phyloP scores from a whole-genome alignment of 78 protist genomes.

The Speleostelium caveatum region DNA sequence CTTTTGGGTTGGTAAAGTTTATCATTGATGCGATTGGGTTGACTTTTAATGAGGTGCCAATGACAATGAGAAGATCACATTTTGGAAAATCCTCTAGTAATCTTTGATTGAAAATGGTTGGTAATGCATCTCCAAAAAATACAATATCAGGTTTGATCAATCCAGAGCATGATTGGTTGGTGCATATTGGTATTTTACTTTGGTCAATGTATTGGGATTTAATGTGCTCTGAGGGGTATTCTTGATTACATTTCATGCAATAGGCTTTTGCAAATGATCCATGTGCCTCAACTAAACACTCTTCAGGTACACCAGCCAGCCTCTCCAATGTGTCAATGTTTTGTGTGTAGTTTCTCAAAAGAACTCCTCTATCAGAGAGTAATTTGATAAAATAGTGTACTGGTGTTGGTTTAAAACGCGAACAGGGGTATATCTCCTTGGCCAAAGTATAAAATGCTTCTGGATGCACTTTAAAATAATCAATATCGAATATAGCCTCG shows the following conservation, averaged over 20 bases:
- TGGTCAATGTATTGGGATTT: conserved; percentile 49
- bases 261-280: conserved; percentile 85
- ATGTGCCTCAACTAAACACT: conserved; percentile 90
- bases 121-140: conserved; percentile 92
- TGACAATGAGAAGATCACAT: conserved; percentile 87
- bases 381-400: conserved; percentile 89
- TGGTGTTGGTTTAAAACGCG: conserved; percentile 84
- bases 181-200: conserved; percentile 39
- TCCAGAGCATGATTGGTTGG: conserved; percentile 19
- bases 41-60: conserved; percentile 79
- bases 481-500: conserved; percentile 88
- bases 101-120: conserved; percentile 56
- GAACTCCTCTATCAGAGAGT: conserved; percentile 81
- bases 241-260: conserved; percentile 55
- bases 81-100: conserved; percentile 56
- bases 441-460: conserved; percentile 91
- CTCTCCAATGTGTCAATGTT: conserved; percentile 95
- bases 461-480: conserved; percentile 78
- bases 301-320: conserved; percentile 74
- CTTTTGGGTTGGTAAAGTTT: not conserved
- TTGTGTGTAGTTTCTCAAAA: conserved; percentile 94
- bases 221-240: conserved; percentile 23
- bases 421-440: conserved; percentile 85
- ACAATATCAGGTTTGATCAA: conserved; percentile 90
- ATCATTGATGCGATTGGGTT: conserved; percentile 68